These are phyloP conservation scores for Sphaerosporella brunnea DNA, from an alignment of 495 filamentous ascomycete species.

Conservation along the genomic window DNA sequence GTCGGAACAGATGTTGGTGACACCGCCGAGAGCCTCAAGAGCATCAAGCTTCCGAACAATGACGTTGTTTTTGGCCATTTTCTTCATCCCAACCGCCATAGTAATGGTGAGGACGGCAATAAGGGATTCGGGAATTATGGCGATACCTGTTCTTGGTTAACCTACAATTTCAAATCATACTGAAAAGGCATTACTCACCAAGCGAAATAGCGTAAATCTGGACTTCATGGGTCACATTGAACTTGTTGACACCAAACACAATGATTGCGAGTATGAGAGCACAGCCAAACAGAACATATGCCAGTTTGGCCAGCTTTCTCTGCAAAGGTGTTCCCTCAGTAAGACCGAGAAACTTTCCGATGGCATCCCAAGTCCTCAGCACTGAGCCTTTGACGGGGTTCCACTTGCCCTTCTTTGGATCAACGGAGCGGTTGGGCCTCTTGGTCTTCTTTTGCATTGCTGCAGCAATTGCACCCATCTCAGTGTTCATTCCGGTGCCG, in stretches of 20 bases:
- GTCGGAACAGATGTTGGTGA: slow-evolving; percentile 78
- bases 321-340: slow-evolving; percentile 67
- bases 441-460: slow-evolving; percentile 41
- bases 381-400: slow-evolving; percentile 40
- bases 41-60: slow-evolving; percentile 65
- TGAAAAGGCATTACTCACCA: slow-evolving; percentile 24
- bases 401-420: slow-evolving; percentile 41
- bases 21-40: slow-evolving; percentile 65
- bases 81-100: slow-evolving; percentile 59
- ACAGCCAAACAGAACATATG: slow-evolving; percentile 54
- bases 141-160: slow-evolving; percentile 38
- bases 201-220: slow-evolving; percentile 66
- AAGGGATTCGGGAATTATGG: slow-evolving; percentile 53
- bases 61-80: slow-evolving; percentile 60
- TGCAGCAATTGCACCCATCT: slow-evolving; percentile 68
- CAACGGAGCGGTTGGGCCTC: slow-evolving; percentile 45
- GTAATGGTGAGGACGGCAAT: slow-evolving; percentile 56
- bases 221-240: slow-evolving; percentile 50
- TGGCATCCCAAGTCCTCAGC: slow-evolving; percentile 42
- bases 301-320: slow-evolving; percentile 60
- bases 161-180: too few species aligned
- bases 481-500: slow-evolving; percentile 61
- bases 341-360: slow-evolving; percentile 54
- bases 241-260: slow-evolving; percentile 61
- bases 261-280: slow-evolving; percentile 60